Base-by-base conservation (phyloP, 75 land plant species). In the Larix kaempferi region DNA sequence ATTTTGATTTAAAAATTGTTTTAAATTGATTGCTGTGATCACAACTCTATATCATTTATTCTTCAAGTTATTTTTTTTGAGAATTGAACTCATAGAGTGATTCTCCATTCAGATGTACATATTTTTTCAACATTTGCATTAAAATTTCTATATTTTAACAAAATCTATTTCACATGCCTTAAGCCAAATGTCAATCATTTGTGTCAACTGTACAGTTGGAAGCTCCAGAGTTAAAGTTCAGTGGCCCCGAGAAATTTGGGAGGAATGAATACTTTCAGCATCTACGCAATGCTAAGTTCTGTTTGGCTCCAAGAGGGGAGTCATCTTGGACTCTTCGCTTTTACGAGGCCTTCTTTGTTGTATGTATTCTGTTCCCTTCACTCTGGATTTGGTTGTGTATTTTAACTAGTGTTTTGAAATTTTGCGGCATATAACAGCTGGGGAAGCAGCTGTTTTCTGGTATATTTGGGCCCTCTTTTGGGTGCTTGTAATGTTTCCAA, bases 251-350 rank as follows among this genome's bases (percentile, higher is more conserved):
- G 60, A 96, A 96, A 74, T 65, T 96, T 23, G 94, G 90, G 49
- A 90, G 83, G 79, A 76, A 56, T 19, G 97, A 94, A 27, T 96
- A 96, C 63, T 96, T 92, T 73, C 44, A 86, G 49, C 98, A 92
- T 76, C 83, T 95, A 59, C 88, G 94, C 56, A 94, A 94, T 90
- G 91, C 98, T 15, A 96, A 91, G 79, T 96, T 96, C 78, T 96
- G 99, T 84, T 86, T 96, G 54, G 88, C 99, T 77, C 99, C 99
- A 60, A 90, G 99, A 52, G 99, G 99, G 27, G 97, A 94, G 69
- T 96, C 99, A 73, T 96, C 99, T 54, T 94, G 99, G 99, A 94
- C 99, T 6, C 93, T 96, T 65, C 93, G 99, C 13, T 94, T 94
- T 80, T 94, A 90, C 62, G 99, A 96, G 84, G 78, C 99, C 0